These are phyloP conservation scores for Aspergillus carbonarius DNA, from an alignment of 2,329 filamentous ascomycete genomes.

Conservation along the genomic window DNA sequence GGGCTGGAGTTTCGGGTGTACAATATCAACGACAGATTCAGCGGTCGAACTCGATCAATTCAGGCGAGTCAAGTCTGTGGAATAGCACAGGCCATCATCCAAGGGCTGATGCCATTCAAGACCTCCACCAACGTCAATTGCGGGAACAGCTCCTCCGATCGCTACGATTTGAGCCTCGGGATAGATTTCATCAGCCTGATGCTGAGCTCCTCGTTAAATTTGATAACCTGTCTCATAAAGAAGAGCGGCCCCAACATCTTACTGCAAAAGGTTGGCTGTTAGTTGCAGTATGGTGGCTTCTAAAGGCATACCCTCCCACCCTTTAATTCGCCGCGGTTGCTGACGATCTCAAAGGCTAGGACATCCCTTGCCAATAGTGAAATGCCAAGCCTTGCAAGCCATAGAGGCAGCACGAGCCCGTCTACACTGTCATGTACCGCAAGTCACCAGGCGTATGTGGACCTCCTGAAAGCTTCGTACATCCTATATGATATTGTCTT, in stretches of 20 bases:
- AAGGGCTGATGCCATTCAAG: conserved; percentile 18
- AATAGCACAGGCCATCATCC: not conserved
- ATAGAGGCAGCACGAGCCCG: conserved; percentile 25
- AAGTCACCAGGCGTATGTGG: conserved; percentile 31
- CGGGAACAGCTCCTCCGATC: conserved; percentile 27
- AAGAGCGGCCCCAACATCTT: conserved; percentile 23
- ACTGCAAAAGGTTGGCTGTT: conserved; percentile 31
- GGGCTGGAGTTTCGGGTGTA: not conserved
- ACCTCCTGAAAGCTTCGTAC: conserved; percentile 34
- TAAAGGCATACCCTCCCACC: conserved; percentile 23
- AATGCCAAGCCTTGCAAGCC: conserved; percentile 17
- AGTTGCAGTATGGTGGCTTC: conserved; percentile 34
- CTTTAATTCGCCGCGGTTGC: not conserved
- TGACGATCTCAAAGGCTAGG: conserved; percentile 19
- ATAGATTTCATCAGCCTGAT: conserved; percentile 25
- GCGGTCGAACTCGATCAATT: not conserved
- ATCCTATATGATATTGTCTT: conserved; percentile 34
- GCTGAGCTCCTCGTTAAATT: conserved; percentile 21
- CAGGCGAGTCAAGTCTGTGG: not conserved
- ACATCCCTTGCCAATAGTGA: conserved; percentile 24
- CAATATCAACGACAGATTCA: not conserved
- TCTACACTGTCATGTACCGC: conserved; percentile 22
- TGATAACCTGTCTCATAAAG: conserved; percentile 18
- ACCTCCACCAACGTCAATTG: conserved; percentile 24
- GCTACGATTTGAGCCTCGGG: conserved; percentile 28